These are phyloP conservation scores for Graphilbum sp. DNA, from an alignment of 2,329 filamentous ascomycete species.

Conservation along the genomic window DNA sequence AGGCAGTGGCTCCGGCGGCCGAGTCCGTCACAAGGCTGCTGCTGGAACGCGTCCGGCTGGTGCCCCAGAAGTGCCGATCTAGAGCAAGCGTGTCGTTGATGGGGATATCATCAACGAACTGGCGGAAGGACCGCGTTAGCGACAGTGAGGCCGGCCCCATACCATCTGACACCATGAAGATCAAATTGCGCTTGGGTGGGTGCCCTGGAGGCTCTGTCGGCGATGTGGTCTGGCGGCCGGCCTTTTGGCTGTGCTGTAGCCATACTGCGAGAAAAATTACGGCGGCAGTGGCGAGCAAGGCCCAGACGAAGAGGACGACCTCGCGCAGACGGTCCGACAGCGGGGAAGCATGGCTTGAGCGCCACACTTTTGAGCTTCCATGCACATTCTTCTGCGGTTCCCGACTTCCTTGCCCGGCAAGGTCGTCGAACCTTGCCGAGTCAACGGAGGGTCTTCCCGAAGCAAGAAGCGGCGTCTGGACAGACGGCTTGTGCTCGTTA, in stretches of 20 bases:
- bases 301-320: constrained; percentile 65
- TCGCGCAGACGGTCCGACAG: constrained; percentile 41
- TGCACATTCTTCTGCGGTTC: constrained; percentile 13
- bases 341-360: background rate
- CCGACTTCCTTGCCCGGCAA: constrained; percentile 16
- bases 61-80: constrained; percentile 80
- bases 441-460: constrained; percentile 14
- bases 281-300: constrained; percentile 59
- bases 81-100: constrained; percentile 60
- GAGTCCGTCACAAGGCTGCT: constrained; percentile 85
- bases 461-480: constrained; percentile 26
- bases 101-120: constrained; percentile 58
- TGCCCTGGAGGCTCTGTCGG: constrained; percentile 12
- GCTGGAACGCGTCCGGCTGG: constrained; percentile 70
- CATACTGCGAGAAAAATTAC: constrained; percentile 68
- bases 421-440: constrained; percentile 15
- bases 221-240: constrained; percentile 13
- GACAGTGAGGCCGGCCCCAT: constrained; percentile 91
- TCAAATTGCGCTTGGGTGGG: constrained; percentile 70
- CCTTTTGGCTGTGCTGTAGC: constrained; percentile 53
- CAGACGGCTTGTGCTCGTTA: constrained; percentile 17
- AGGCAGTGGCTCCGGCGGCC: constrained; percentile 92
- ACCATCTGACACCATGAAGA: constrained; percentile 98
- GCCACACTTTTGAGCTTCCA: background rate
- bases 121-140: constrained; percentile 72